Percentiles rank a stretch among this genome's conserved stretches.
Evolutionary conservation across 345 rosid species (phyloP).

Genomic region (Luvunga scandens): DNA sequence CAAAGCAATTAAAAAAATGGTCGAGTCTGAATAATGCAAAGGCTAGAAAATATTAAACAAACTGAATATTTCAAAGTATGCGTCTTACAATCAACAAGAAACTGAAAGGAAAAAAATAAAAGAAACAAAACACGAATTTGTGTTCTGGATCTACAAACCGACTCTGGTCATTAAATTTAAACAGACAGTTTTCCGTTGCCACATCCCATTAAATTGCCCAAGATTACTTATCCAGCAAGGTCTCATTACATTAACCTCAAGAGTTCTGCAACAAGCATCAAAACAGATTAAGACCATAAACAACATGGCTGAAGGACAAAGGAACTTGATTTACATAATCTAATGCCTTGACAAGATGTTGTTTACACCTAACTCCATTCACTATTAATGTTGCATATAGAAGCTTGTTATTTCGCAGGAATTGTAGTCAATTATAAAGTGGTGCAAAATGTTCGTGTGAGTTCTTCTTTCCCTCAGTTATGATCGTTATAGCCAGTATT

Average conservation of each 20-base stretch:
- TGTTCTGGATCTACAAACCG: conserved; percentile 1
- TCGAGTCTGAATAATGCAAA: background rate
- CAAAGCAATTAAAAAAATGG: conserved; percentile 2
- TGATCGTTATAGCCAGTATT: background rate
- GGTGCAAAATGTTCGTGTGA: background rate
- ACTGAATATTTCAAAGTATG: background rate
- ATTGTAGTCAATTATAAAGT: background rate
- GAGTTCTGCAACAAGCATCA: conserved; percentile 45
- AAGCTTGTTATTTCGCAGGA: background rate
- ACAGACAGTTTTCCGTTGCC: too few relatives aligned
- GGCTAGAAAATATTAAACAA: conserved; percentile 5
- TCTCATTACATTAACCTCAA: too few relatives aligned
- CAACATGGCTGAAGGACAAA: background rate
- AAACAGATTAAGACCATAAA: conserved; percentile 3
- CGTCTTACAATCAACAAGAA: conserved; percentile 78
- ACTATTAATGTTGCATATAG: background rate
- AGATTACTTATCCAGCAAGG: conserved; percentile 84
- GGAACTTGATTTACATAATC: background rate
- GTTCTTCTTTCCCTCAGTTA: background rate
- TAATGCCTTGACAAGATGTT: background rate
- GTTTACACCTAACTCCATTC: background rate
- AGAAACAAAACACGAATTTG: background rate
- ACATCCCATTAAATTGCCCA: conserved; percentile 76
- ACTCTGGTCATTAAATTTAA: background rate
- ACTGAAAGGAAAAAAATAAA: conserved; percentile 27